Conservation (phyloP, 148 eudicot genomes). For the Arbutus unedo region DNA sequence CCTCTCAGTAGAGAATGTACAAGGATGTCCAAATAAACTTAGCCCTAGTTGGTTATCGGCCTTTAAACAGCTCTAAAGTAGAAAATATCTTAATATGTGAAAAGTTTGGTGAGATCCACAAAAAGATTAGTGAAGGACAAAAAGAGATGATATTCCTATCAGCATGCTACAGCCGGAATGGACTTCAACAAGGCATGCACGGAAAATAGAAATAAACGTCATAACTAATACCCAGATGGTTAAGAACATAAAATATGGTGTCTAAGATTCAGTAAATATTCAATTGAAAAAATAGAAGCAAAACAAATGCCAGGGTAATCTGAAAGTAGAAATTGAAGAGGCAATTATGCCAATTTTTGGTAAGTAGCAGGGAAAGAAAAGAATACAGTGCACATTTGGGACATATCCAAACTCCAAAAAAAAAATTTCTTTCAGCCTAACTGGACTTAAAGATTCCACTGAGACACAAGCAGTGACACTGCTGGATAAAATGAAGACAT, state of each 20-base stretch:
- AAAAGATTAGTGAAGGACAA: background rate
- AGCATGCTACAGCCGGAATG: background rate
- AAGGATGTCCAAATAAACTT: background rate
- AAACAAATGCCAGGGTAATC: background rate
- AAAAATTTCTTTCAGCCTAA: slow-evolving; percentile 31
- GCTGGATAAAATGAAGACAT: slow-evolving; percentile 41
- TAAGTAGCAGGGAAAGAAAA: background rate
- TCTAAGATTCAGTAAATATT: background rate
- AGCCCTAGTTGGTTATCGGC: background rate
- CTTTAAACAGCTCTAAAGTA: background rate
- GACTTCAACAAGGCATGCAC: background rate
- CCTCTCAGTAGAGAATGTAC: background rate
- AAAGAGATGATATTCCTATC: background rate
- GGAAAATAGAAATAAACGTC: background rate
- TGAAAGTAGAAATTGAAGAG: background rate
- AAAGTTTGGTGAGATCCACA: background rate
- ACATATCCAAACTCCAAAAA: background rate
- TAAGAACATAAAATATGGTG: background rate
- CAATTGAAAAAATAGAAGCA: background rate
- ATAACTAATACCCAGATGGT: background rate
- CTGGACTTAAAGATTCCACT: slow-evolving; percentile 35
- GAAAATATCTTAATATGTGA: background rate
- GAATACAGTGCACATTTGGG: background rate
- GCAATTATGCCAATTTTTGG: background rate
- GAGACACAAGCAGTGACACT: slow-evolving; percentile 37